phyloP scores from a whole-genome alignment of 148 eudicot species.

The Fagopyrum esculentum region DNA sequence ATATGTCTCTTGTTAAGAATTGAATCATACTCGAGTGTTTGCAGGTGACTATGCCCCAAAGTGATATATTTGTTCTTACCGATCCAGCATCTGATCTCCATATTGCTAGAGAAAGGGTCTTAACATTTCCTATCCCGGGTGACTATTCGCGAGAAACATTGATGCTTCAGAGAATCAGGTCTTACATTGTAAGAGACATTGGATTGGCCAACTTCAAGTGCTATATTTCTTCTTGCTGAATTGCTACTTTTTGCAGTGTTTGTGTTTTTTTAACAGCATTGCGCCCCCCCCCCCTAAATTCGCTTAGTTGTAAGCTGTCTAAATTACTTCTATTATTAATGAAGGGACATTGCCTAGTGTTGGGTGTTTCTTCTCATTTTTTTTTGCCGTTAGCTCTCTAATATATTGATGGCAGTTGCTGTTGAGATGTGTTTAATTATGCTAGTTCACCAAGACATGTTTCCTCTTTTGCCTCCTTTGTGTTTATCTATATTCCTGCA shows the following conservation, averaged over 20 bases:
- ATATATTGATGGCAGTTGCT: neutral
- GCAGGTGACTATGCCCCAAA: constrained; percentile 76
- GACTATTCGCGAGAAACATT: constrained; percentile 95
- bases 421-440: neutral
- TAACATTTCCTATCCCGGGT: constrained; percentile 72
- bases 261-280: neutral
- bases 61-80: constrained; percentile 65
- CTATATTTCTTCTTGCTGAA: constrained; percentile 15
- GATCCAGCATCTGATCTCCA: constrained; percentile 75
- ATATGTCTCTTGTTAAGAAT: constrained; percentile 2
- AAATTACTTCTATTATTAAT: neutral
- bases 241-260: neutral
- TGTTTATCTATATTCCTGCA: neutral
- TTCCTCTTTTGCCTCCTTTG: neutral
- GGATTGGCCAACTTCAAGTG: constrained; percentile 20
- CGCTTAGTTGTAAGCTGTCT: neutral
- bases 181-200: constrained; percentile 94
- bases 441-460: neutral
- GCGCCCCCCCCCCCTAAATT: no score
- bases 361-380: neutral
- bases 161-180: constrained; percentile 99
- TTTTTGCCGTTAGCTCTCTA: neutral
- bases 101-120: constrained; percentile 52
- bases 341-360: neutral
- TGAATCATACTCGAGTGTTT: constrained; percentile 12